Evolutionary conservation across 1,284 basidiomycete genomes (phyloP).

Genomic region (Malassezia sp.): DNA sequence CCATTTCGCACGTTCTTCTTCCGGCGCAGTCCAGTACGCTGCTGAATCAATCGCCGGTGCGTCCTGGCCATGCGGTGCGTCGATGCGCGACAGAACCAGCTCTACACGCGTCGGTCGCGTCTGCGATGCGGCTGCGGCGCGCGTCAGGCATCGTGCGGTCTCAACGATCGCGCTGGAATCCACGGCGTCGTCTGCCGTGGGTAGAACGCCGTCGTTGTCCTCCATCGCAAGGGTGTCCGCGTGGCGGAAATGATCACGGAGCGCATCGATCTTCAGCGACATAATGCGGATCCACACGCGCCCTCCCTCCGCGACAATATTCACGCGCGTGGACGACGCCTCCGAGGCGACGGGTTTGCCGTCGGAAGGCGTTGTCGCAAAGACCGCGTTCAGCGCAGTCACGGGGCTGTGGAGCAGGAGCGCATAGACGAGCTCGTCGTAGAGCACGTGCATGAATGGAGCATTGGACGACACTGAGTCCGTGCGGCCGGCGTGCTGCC

Average conservation of each 20-base stretch:
- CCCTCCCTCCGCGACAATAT: slow-evolving; percentile 4
- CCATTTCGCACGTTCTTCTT: slow-evolving; percentile 21
- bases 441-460: slow-evolving; percentile 7
- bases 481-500: background rate
- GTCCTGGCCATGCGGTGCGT: background rate
- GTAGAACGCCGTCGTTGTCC: background rate
- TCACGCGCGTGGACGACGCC: background rate
- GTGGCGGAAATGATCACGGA: slow-evolving; percentile 11
- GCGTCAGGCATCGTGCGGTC: background rate
- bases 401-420: background rate
- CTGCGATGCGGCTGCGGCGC: background rate
- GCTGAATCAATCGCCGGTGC: background rate
- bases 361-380: background rate
- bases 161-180: background rate
- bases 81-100: slow-evolving; percentile 2
- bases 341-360: background rate
- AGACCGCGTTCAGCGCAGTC: background rate
- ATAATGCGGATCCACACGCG: slow-evolving; percentile 7
- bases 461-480: slow-evolving; percentile 2
- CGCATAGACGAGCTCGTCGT: slow-evolving; percentile 12
- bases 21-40: slow-evolving; percentile 10
- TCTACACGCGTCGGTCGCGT: background rate
- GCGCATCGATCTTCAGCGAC: slow-evolving; percentile 1
- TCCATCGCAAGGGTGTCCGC: background rate
- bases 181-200: background rate